phyloP scores from a whole-genome alignment of 148 eudicot genomes.

The Silene conica region DNA sequence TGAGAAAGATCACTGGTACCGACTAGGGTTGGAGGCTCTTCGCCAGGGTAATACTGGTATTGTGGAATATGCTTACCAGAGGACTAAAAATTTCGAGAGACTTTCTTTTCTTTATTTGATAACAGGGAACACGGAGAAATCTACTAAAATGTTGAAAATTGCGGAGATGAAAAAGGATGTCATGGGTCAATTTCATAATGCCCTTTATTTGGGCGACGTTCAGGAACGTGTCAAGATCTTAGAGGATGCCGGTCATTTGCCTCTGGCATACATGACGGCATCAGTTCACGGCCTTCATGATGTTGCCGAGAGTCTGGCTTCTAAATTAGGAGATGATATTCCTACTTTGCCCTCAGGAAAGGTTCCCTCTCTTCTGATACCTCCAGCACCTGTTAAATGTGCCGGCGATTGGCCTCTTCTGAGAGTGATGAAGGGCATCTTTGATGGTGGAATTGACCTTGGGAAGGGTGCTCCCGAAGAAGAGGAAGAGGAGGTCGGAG shows the following conservation, averaged over 20 bases:
- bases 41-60: slow-evolving; percentile 80
- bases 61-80: slow-evolving; percentile 76
- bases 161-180: slow-evolving; percentile 75
- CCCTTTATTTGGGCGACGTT: slow-evolving; percentile 68
- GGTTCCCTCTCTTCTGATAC: slow-evolving; percentile 52
- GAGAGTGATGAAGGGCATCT: slow-evolving; percentile 65
- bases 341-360: slow-evolving; percentile 52
- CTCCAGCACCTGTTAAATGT: slow-evolving; percentile 51
- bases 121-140: slow-evolving; percentile 62
- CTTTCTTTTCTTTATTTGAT: slow-evolving; percentile 66
- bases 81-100: slow-evolving; percentile 74
- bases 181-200: slow-evolving; percentile 83
- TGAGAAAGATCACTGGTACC: slow-evolving; percentile 79
- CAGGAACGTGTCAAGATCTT: slow-evolving; percentile 64
- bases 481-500: slow-evolving; percentile 55
- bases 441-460: slow-evolving; percentile 55
- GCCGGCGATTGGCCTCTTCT: slow-evolving; percentile 78
- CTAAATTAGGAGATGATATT: slow-evolving; percentile 54
- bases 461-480: slow-evolving; percentile 44
- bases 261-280: slow-evolving; percentile 70
- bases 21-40: slow-evolving; percentile 75
- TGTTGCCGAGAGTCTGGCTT: slow-evolving; percentile 50
- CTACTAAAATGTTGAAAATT: slow-evolving; percentile 70
- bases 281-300: slow-evolving; percentile 63
- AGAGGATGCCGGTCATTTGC: slow-evolving; percentile 66